A percentile compares a stretch with the other conserved stretches of the same genome.
These are phyloP conservation scores for Coemansia sp. DNA, from an alignment of 192 early-diverging fungal genomes.

Conservation along the genomic window DNA sequence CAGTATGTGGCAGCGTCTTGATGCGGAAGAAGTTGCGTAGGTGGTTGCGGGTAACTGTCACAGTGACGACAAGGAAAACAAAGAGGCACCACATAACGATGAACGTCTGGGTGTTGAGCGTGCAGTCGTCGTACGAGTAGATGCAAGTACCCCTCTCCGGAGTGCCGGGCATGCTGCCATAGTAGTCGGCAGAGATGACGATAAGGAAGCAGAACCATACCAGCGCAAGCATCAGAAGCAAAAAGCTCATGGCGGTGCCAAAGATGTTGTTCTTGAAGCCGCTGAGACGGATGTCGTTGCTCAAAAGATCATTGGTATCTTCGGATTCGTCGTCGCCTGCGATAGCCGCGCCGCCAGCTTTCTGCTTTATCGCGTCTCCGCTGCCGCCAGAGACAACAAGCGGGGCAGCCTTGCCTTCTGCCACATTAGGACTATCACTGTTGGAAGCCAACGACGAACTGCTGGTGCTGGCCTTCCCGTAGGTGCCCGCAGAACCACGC, in stretches of 20 bases:
- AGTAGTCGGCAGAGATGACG: slow-evolving; percentile 52
- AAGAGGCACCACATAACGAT: slow-evolving; percentile 57
- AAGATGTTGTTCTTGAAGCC: slow-evolving; percentile 51
- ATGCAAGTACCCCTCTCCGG: slow-evolving; percentile 15
- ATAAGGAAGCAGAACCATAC: slow-evolving; percentile 44
- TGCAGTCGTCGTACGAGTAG: slow-evolving; percentile 35
- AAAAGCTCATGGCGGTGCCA: slow-evolving; percentile 41
- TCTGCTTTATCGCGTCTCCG: not conserved
- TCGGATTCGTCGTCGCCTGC: slow-evolving; percentile 7
- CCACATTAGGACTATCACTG: not conserved
- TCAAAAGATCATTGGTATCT: slow-evolving; percentile 14
- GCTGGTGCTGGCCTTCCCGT: not conserved
- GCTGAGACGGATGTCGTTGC: slow-evolving; percentile 39
- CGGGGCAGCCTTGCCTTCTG: not conserved
- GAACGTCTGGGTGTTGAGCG: slow-evolving; percentile 49
- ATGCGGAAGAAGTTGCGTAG: slow-evolving; percentile 59
- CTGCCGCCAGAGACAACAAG: not conserved
- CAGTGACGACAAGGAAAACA: slow-evolving; percentile 44
- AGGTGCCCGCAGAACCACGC: not conserved
- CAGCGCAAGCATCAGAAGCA: slow-evolving; percentile 41
- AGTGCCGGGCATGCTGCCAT: slow-evolving; percentile 21
- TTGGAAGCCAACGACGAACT: not conserved
- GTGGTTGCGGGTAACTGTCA: slow-evolving; percentile 34
- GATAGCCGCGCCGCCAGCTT: not conserved
- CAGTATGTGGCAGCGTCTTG: slow-evolving; percentile 38